phyloP scores from a whole-genome alignment of 108 stramenopile genomes.

The Cylindrotheca closterium region DNA sequence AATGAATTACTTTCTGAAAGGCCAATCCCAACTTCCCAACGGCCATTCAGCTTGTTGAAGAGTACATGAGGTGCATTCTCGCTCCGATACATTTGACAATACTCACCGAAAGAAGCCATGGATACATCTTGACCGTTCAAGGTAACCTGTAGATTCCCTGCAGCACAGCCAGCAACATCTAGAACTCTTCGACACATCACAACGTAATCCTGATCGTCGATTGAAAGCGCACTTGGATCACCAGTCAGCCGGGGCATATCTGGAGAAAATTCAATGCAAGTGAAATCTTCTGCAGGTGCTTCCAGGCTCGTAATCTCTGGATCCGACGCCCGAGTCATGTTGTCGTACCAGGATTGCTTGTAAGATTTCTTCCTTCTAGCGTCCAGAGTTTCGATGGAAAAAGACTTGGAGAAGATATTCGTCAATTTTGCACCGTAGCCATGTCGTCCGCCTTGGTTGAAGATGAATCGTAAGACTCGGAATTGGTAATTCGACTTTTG shows the following conservation, averaged over 20 bases:
- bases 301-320: constrained; percentile 36
- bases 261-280: constrained; percentile 75
- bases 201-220: constrained; percentile 65
- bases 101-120: constrained; percentile 85
- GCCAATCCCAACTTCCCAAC: constrained; percentile 77
- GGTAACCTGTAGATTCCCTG: constrained; percentile 65
- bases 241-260: constrained; percentile 58
- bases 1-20: constrained; percentile 54
- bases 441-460: constrained; percentile 68
- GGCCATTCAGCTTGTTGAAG: constrained; percentile 71
- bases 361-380: constrained; percentile 40
- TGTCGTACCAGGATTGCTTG: constrained; percentile 68
- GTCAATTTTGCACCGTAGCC: constrained; percentile 91
- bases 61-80: constrained; percentile 48
- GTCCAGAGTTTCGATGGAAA: constrained; percentile 76
- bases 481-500: too few relatives aligned
- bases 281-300: constrained; percentile 47
- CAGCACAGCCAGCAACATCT: constrained; percentile 88
- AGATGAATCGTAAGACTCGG: neutral
- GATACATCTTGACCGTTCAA: constrained; percentile 90
- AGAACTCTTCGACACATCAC: constrained; percentile 84
- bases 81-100: constrained; percentile 83
- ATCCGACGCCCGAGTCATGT: constrained; percentile 65
- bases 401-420: constrained; percentile 84
- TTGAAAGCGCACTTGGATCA: constrained; percentile 14